Evolutionary conservation across 176 grass and related monocot genomes (phyloP), one percentile per base, ranked within the genome.

Genomic region (Musa schizocarpa): DNA sequence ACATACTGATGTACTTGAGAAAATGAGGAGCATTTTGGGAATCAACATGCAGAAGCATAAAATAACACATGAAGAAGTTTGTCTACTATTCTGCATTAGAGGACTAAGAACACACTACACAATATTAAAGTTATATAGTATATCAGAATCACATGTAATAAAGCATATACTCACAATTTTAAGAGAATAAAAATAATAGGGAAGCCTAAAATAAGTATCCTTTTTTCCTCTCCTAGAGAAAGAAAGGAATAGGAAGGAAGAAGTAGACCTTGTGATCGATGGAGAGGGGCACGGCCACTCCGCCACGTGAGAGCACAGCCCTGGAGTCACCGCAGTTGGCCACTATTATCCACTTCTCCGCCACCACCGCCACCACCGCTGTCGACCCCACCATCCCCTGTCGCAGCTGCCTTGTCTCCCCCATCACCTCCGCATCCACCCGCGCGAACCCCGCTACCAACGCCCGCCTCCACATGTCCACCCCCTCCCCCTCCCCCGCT

Each of bases 321-420:
- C 85, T 82, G 10, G 80, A 83, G 22, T 87, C 85, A 55, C 85
- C 85, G 43, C 85, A 83, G 68, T 87, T 87, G 49, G 85, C 85
- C 20, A 87, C 76, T 8, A 83, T 53, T 48, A 87, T 79, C 76
- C 65, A 68, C 58, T 72, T 27, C 70, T 71, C 85, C 14, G 72
- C 53, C 52, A 87, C 64, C 8, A 87, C 71, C 12, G 80, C 80
- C 64, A 80, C 85, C 54, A 87, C 76, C 22, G 85, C 85, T 20
- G 80, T 87, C 22, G 85, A 87, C 2, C 85, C 85, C 12, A 87
- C 76, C 49, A 71, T 76, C 14, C 48, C 58, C n/a, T 82, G 48
- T 0, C 9, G 51, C 19, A 51, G 50, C 26, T 43, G 16, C 0
- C 19, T 29, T 21, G n/a, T 9, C 29, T 79, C 69, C 20, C 1